Evolutionary conservation across 352 stramenopile genomes (phyloP), one percentile per base, ranked within the genome.

Genomic region (Lagenidium giganteum): DNA sequence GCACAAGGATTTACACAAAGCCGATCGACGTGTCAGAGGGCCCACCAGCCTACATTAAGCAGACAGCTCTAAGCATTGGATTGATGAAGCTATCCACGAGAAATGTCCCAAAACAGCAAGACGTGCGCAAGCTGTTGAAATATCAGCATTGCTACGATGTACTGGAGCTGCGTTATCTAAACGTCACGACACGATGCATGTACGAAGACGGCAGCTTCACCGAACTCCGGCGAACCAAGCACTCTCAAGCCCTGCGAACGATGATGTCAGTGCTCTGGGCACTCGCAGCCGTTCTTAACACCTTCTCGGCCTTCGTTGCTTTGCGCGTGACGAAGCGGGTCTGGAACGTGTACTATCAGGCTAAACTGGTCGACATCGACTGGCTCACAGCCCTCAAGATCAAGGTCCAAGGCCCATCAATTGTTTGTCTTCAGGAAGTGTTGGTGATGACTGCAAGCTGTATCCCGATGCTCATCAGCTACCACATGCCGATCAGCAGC

Each of bases 21-120:
- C n/a, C n/a, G n/a, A n/a, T n/a, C n/a, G n/a, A n/a, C n/a, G n/a
- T n/a, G n/a, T n/a, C n/a, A n/a, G 7, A 16, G n/a, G 32, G 32
- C 12, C 32, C 32, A 38, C 17, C 32, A 7, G 32, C 18, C 6
- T 38, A 20, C 32, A 16, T 16, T 8, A 16, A 21, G 12, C 32
- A 38, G 11, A 38, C 12, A 7, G 32, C 32, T 8, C n/a, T 38
- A 16, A 38, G n/a, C 32, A 38, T 38, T 20, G 32, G 32, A 21
- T 16, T 38, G 7, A 38, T 38, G 32, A 38, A 38, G 32, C 17
- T 38, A 6, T 38, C 32, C 7, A 38, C 32, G 32, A 38, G 18
- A 16, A 38, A 38, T 16, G 32, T 38, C n/a, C 32, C 32, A 6
- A n/a, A 16, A 16, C 32, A 38, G 32, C 32, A 16, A 16, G 32